Evolutionary conservation across 768 basidiomycete species (phyloP).

Genomic region (Suillus cothurnatus): DNA sequence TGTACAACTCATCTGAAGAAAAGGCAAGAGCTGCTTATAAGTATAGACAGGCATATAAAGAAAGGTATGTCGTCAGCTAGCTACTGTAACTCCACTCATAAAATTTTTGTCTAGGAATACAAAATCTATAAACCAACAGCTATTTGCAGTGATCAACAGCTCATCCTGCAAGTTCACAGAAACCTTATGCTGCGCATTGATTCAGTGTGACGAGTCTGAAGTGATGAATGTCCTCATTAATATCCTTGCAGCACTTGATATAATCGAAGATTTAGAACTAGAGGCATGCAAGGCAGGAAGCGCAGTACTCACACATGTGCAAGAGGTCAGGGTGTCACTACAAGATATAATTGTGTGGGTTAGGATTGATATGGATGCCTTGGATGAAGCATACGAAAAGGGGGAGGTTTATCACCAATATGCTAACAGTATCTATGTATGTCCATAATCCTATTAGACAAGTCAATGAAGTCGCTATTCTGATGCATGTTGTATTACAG

Average conservation of each 20-base stretch:
- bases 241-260: neutral
- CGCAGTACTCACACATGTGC: too few species aligned
- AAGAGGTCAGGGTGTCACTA: too few species aligned
- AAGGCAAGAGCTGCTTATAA: neutral
- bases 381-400: too few species aligned
- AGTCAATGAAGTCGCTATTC: too few species aligned
- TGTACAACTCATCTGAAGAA: neutral
- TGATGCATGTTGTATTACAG: too few species aligned
- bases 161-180: neutral
- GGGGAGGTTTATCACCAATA: too few species aligned
- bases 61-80: neutral
- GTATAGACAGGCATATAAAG: neutral
- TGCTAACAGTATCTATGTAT: too few species aligned
- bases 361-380: too few species aligned
- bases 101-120: neutral
- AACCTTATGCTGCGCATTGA: neutral
- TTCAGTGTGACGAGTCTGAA: neutral
- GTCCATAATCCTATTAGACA: too few species aligned
- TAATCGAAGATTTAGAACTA: too few species aligned
- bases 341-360: too few species aligned
- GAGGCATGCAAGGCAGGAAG: too few species aligned
- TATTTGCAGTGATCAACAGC: neutral
- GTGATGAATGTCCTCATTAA: neutral
- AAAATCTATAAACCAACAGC: neutral
- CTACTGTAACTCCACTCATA: neutral